Evolutionary conservation across 2,329 filamentous ascomycete species (phyloP).

Genomic region (Alternaria longipes): DNA sequence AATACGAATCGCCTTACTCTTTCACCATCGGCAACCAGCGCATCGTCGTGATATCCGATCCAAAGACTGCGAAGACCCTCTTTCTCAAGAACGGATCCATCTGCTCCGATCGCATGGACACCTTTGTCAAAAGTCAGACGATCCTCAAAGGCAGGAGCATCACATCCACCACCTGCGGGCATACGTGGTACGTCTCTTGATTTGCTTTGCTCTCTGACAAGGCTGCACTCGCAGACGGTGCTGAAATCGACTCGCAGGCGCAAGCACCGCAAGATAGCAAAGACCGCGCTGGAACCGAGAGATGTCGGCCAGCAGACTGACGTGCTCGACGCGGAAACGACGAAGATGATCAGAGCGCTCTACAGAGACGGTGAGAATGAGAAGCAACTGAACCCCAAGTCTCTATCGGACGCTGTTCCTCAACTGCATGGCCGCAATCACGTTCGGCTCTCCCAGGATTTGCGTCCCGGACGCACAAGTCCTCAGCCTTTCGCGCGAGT

Average conservation of each 20-base stretch:
- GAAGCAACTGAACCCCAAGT: background rate
- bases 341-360: slow-evolving; percentile 25
- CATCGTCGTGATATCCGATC: slow-evolving; percentile 6
- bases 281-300: slow-evolving; percentile 23
- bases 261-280: slow-evolving; percentile 26
- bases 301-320: slow-evolving; percentile 22
- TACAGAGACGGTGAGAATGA: slow-evolving; percentile 20
- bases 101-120: slow-evolving; percentile 1
- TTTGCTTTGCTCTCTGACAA: background rate
- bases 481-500: background rate
- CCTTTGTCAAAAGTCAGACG: slow-evolving; percentile 4
- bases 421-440: slow-evolving; percentile 1
- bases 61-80: background rate
- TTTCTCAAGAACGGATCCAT: background rate
- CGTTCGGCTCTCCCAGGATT: background rate
- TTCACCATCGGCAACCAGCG: slow-evolving; percentile 7
- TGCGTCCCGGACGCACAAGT: background rate
- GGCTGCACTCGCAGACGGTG: background rate
- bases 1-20: slow-evolving; percentile 1
- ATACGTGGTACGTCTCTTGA: background rate
- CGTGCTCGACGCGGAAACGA: slow-evolving; percentile 28
- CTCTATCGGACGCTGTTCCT: background rate
- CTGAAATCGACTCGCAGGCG: background rate
- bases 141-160: slow-evolving; percentile 3
- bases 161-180: background rate